Evolutionary conservation across 345 rosid species (phyloP), one percentile per base, ranked within the genome.

Genomic region (Citrus inodora): DNA sequence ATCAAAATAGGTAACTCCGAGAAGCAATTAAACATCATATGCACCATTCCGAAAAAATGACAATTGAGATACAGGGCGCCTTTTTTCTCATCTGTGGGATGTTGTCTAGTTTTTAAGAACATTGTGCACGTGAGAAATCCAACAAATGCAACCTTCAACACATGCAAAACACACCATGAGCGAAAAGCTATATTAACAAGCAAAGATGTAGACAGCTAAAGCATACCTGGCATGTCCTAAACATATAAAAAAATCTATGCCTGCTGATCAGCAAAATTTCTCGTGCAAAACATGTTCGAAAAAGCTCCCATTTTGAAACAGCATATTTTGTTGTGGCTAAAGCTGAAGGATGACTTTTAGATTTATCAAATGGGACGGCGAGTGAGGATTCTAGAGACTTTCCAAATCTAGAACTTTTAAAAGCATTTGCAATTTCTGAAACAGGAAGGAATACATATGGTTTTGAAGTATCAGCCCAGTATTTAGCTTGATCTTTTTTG

Each of bases 401-500:
- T 33, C 98, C 95, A 70, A 83, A 92, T 63, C 76, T 84, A 13
- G 98, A 95, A 53, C 71, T 85, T 46, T 83, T 85, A 78, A 95
- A 95, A 55, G 92, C 94, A 79, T 74, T 85, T 16, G 98, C 97
- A 28, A 95, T 93, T 79, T 87, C 92, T 71, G 92, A 81, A 80
- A 78, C 91, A 0, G 98, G 80, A 76, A 93, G 46, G 81, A 82
- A 95, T 61, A 48, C 85, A 76, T 90, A 90, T 51, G 97, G 92
- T 82, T 82, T 90, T 17, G 93, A 88, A 66, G 87, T 84, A 85
- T 95, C 93, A 33, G 95, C 97, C 98, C 97, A 95, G 73, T 93
- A 95, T 78, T 95, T 98, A 80, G 93, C 95, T 90, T 95, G 98
- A 90, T 95, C 98, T 76, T 92, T 95, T 83, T 66, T 89, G 55